Conservation (phyloP, 2,329 filamentous ascomycete genomes). For the Akanthomyces muscarius region DNA sequence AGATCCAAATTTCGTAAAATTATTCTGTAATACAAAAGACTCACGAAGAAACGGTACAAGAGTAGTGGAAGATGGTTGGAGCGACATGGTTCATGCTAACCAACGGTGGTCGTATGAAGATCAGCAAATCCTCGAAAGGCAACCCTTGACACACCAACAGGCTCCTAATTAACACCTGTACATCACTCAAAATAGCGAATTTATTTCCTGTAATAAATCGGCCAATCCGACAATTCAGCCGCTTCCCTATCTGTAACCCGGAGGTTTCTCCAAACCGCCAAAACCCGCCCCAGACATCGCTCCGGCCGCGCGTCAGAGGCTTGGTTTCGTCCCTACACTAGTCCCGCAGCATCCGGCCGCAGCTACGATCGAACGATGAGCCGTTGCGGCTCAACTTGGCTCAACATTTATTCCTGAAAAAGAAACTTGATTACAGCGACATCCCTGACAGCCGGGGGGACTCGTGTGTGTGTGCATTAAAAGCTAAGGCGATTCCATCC, state of each 20-base stretch:
- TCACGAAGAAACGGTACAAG: neutral
- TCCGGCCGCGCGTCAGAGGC: conserved; percentile 6
- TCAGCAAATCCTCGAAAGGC: neutral
- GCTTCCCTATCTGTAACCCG: neutral
- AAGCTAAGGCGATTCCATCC: neutral
- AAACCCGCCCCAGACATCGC: conserved; percentile 4
- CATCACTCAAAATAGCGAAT: neutral
- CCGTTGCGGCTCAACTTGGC: neutral
- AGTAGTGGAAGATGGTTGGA: neutral
- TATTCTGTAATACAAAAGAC: neutral
- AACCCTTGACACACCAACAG: neutral
- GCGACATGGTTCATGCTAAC: neutral
- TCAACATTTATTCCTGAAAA: neutral
- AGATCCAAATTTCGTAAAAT: no score
- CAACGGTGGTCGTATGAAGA: neutral
- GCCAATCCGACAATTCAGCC: neutral
- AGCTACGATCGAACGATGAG: neutral
- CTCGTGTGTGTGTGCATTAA: neutral
- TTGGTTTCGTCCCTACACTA: conserved; percentile 9
- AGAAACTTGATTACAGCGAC: neutral
- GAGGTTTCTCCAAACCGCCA: neutral
- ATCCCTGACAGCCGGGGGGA: neutral
- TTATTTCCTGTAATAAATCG: neutral
- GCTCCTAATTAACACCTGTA: neutral
- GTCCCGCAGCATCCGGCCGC: neutral